Evolutionary conservation across 352 stramenopile species (phyloP).

Genomic region (Pythium guiyangense): DNA sequence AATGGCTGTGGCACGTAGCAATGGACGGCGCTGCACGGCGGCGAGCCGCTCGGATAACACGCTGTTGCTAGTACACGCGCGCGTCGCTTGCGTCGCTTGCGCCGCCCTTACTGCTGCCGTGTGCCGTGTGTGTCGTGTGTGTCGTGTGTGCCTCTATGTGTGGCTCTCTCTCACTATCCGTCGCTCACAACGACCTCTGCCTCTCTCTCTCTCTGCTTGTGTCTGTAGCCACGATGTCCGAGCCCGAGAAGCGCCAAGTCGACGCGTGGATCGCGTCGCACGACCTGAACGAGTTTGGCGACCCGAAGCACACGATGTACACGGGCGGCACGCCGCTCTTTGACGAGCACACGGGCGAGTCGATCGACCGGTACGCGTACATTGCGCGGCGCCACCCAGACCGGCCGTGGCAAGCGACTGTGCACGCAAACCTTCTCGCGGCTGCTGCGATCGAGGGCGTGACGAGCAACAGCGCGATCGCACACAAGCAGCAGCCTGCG

Average conservation of each 20-base stretch:
- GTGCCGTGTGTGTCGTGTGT: not conserved
- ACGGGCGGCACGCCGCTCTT: constrained; percentile 77
- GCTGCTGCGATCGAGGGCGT: constrained; percentile 11
- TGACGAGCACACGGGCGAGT: constrained; percentile 54
- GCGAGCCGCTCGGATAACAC: not conserved
- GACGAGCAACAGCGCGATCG: not conserved
- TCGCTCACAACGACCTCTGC: not conserved
- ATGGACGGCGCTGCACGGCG: too few relatives aligned
- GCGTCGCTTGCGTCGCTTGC: not conserved
- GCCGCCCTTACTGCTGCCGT: not conserved
- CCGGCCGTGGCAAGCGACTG: constrained; percentile 53
- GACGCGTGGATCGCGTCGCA: constrained; percentile 18
- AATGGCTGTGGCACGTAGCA: not conserved
- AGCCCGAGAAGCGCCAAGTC: constrained; percentile 22
- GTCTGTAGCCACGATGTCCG: constrained; percentile 2
- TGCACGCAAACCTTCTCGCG: not conserved
- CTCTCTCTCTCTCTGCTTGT: not conserved
- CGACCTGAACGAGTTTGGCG: constrained; percentile 8
- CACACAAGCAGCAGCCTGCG: not conserved
- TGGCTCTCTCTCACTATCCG: not conserved
- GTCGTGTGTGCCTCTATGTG: not conserved
- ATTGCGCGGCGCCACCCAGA: constrained; percentile 51
- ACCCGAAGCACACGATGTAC: constrained; percentile 34
- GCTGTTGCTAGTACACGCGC: not conserved
- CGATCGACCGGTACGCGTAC: constrained; percentile 59